Evolutionary conservation across 768 basidiomycete genomes (phyloP), one percentile per base, ranked within the genome.

Genomic region (Tylopilus vinaceipallidus): DNA sequence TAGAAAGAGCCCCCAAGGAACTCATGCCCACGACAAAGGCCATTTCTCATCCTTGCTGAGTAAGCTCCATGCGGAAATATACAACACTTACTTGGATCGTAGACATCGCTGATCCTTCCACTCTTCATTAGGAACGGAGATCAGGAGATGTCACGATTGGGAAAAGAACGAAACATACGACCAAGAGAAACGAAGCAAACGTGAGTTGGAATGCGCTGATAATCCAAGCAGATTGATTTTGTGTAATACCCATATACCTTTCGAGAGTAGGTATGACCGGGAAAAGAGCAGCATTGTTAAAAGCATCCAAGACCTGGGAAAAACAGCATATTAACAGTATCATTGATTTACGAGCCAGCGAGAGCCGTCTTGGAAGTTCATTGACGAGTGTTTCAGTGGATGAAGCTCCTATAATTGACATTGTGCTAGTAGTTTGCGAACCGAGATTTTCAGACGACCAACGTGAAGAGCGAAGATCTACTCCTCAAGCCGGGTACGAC

Each of bases 121-220:
- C 62, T 64, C 62, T 63, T 42, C 19, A n/a, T n/a, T n/a, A n/a
- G n/a, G 27, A 47, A 23, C 14, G n/a, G 9, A 11, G 30, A 24
- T 64, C 23, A 64, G 50, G 44, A 47, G 33, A 37, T n/a, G 35
- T 47, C 19, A 2, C 7, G 23, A 20, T 14, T 35, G 11, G 44
- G 27, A 37, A 29, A 4, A 22, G 9, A 12, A 26, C 0, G 20
- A 45, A 27, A 55, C 60, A 19, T 50, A 64, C 60, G 11, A 64
- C 54, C 24, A 64, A 39, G 16, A 64, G 59, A 45, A 77, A 70
- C 2, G 76, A 66, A 11, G 77, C 72, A 58, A 77, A 79, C 2
- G 77, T 78, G 26, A 79, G 62, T 35, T 76, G 72, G 50, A 71
- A 77, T 12, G 73, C 75, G 36, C 72, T 70, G 22, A 75, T 56